A percentile compares a stretch with the other conserved stretches of the same genome.
Evolutionary conservation across 352 stramenopile genomes (phyloP).

Genomic region (Blastocystis hominis): DNA sequence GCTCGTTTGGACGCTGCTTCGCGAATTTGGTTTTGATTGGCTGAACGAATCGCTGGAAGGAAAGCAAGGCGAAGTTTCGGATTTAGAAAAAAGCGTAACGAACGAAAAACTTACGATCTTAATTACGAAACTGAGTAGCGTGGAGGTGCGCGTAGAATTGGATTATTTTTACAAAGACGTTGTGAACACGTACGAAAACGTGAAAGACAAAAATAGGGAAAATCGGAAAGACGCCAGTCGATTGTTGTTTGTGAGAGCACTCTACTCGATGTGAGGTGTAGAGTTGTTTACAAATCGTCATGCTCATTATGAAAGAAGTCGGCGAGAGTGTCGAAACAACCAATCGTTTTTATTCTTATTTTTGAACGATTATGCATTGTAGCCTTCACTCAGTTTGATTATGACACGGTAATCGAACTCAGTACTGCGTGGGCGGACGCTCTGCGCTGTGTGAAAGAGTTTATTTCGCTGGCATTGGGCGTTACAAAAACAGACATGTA

Average conservation of each 20-base stretch:
- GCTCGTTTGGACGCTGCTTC: neutral
- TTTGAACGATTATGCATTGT: neutral
- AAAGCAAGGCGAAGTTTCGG: neutral
- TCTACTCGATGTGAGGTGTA: neutral
- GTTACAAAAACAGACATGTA: slow-evolving; percentile 30
- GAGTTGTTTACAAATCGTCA: slow-evolving; percentile 25
- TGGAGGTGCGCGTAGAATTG: slow-evolving; percentile 3
- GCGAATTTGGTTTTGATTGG: neutral
- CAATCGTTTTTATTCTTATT: neutral
- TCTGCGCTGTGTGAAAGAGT: neutral
- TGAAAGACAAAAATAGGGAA: neutral
- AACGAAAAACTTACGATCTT: neutral
- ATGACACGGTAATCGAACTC: neutral
- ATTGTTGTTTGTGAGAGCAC: neutral
- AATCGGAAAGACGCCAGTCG: neutral
- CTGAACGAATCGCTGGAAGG: neutral
- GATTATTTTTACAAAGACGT: slow-evolving; percentile 48
- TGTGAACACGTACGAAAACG: neutral
- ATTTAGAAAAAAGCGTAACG: neutral
- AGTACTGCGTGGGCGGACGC: slow-evolving; percentile 26
- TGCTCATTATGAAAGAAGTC: slow-evolving; percentile 17
- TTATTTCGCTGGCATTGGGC: neutral
- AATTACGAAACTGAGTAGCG: neutral
- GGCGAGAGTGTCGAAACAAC: slow-evolving; percentile 2
- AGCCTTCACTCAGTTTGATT: slow-evolving; percentile 31